Base-by-base conservation (phyloP, 768 basidiomycete species). In the Leccinum fibrillosum region DNA sequence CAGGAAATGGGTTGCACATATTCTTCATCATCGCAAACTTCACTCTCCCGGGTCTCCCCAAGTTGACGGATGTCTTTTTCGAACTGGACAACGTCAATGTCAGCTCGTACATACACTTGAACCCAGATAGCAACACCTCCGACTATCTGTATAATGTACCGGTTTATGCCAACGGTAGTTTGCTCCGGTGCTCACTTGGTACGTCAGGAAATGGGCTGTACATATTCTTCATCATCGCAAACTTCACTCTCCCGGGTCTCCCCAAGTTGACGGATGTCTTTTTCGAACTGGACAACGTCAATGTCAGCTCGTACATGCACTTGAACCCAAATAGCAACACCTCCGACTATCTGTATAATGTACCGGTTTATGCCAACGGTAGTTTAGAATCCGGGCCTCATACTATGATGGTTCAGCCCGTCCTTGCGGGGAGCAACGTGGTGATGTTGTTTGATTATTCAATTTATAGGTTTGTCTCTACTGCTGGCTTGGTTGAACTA, bases 391-490 rank as follows among this genome's bases (percentile, higher is more conserved):
- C 2, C 9, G 62, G 59, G 9, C 12, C 49, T 17, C 62, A 66
- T 34, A 55, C 1, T 15, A 55, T 66, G 59, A n/a, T 4, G 17
- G 35, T 66, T 13, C 37, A 55, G 25, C 59, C 65, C 45, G 23
- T 53, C n/a, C 5, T 30, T 30, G 2, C 44, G 19, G 17, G 44
- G 28, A 11, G 37, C 30, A 12, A 26, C 0, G 45, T 63, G 25
- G 53, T 61, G 37, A 61, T 65, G 2, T n/a, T 63, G 8, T 65
- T 65, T 9, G 64, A 66, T 23, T 66, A 66, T 48, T 23, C 61
- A 3, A 49, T 66, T 44, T 66, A 66, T 26, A 64, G 57, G 62
- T 64, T 26, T 2, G 63, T 56, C 19, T 25, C 19, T 12, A 17
- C 9, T 57, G 15, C 17, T 6, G 13, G 26, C 11, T 15, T 26